phyloP scores from a whole-genome alignment of 352 stramenopile genomes.

The Globisporangium takayamanum region DNA sequence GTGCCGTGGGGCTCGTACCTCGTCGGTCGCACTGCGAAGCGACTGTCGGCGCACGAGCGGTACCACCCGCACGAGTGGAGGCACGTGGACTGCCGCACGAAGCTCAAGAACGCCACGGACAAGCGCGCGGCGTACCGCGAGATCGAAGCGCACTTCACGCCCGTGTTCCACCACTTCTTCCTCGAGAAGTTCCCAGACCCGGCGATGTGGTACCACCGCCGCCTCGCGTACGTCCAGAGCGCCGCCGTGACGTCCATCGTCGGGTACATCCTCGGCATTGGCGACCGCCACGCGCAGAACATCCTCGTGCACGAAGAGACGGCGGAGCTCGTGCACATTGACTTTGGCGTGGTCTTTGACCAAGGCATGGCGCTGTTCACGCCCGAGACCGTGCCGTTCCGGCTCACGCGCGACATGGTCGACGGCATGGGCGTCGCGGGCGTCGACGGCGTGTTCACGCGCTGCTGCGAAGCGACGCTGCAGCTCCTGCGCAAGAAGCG shows the following conservation, averaged over 20 bases:
- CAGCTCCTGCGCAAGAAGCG: conserved; percentile 89
- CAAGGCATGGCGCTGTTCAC: conserved; percentile 91
- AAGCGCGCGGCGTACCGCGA: conserved; percentile 83
- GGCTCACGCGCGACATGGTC: conserved; percentile 97
- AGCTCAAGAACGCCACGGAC: conserved; percentile 69
- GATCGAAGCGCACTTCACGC: conserved; percentile 94
- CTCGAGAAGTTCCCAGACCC: conserved; percentile 95
- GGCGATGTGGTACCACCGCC: conserved; percentile 91
- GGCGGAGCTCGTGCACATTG: conserved; percentile 99
- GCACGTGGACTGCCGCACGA: conserved; percentile 64
- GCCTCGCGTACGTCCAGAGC: conserved; percentile 93
- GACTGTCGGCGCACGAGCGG: conserved; percentile 83
- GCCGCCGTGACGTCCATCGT: conserved; percentile 97
- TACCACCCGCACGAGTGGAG: conserved; percentile 96
- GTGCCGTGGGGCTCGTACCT: conserved; percentile 93
- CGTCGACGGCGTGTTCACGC: conserved; percentile 94
- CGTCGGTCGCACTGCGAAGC: conserved; percentile 38
- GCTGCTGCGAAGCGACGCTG: conserved; percentile 92
- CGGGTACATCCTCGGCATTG: conserved; percentile 94
- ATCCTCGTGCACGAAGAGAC: conserved; percentile 97
- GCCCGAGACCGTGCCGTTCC: conserved; percentile 98
- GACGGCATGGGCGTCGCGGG: conserved; percentile 98
- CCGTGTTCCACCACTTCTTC: conserved; percentile 97
- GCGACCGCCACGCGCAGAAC: conserved; percentile 98
- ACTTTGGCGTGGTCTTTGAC: conserved; percentile 99